Evolutionary conservation across 192 early-diverging fungal genomes (phyloP).

Genomic region (Coemansia sp.): DNA sequence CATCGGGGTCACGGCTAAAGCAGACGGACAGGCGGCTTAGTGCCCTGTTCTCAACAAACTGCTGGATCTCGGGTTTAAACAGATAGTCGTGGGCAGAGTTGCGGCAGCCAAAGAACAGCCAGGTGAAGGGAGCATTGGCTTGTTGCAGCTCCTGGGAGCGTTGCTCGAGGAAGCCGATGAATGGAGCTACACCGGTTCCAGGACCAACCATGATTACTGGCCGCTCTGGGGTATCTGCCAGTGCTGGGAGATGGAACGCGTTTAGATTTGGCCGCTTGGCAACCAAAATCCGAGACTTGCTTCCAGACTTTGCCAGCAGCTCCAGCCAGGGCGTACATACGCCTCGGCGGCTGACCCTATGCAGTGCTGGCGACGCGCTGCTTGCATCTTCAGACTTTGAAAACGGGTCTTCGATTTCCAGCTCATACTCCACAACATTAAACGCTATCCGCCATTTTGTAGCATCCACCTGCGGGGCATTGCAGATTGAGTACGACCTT

Average conservation of each 20-base stretch:
- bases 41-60: slow-evolving; percentile 45
- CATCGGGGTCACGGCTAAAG: slow-evolving; percentile 60
- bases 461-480: slow-evolving; percentile 57
- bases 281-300: slow-evolving; percentile 45
- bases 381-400: slow-evolving; percentile 16
- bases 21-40: slow-evolving; percentile 62
- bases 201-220: slow-evolving; percentile 87
- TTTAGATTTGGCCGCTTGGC: slow-evolving; percentile 59
- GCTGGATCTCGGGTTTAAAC: slow-evolving; percentile 63
- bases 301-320: slow-evolving; percentile 37
- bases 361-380: not conserved
- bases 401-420: slow-evolving; percentile 38
- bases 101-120: slow-evolving; percentile 85
- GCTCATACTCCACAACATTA: slow-evolving; percentile 76
- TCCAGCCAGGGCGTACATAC: slow-evolving; percentile 85
- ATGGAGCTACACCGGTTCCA: slow-evolving; percentile 95
- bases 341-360: slow-evolving; percentile 53
- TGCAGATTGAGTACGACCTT: slow-evolving; percentile 84
- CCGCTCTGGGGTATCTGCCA: slow-evolving; percentile 25
- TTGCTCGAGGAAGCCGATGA: slow-evolving; percentile 84
- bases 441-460: slow-evolving; percentile 72
- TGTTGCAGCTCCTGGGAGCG: slow-evolving; percentile 54
- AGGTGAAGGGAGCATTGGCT: slow-evolving; percentile 12
- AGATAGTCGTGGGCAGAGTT: slow-evolving; percentile 65
- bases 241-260: slow-evolving; percentile 65